phyloP scores from a whole-genome alignment of 169 alveolate genomes.

The Plasmodium berghei region DNA sequence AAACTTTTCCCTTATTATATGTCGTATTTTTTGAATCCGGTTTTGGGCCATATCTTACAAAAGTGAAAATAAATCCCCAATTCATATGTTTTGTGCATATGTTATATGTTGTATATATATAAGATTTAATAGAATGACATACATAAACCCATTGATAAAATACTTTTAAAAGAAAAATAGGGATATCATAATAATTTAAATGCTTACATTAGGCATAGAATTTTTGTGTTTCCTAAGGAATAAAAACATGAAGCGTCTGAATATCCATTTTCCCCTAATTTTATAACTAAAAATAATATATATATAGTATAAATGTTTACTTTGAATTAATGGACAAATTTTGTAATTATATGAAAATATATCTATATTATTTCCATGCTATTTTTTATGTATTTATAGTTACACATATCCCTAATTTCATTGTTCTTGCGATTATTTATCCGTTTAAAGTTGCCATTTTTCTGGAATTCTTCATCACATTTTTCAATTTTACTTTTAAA shows the following conservation, averaged over 20 bases:
- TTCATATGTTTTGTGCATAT: too few species aligned
- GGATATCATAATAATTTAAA: not conserved
- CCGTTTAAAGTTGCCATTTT: slow-evolving; percentile 40
- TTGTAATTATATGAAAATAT: too few species aligned
- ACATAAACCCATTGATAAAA: not conserved
- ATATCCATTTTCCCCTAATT: slow-evolving; percentile 61
- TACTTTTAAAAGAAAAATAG: not conserved
- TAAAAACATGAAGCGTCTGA: slow-evolving; percentile 72
- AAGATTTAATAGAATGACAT: not conserved
- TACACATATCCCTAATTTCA: slow-evolving; percentile 74
- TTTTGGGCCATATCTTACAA: slow-evolving; percentile 71
- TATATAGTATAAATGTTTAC: too few species aligned
- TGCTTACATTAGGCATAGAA: slow-evolving; percentile 36
- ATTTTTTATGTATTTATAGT: not conserved
- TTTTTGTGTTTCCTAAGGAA: slow-evolving; percentile 61
- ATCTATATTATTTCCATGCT: not conserved
- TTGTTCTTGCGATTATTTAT: slow-evolving; percentile 65
- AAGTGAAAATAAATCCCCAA: not conserved
- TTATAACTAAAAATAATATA: slow-evolving; percentile 21
- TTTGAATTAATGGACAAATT: too few species aligned
- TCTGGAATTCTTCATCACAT: slow-evolving; percentile 46
- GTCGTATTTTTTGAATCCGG: slow-evolving; percentile 72
- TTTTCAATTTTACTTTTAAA: slow-evolving; percentile 60
- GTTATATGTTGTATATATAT: not conserved
- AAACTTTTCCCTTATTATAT: slow-evolving; percentile 64